Base-by-base conservation (phyloP, 208 protist species). In the Borovskyia barvae region DNA sequence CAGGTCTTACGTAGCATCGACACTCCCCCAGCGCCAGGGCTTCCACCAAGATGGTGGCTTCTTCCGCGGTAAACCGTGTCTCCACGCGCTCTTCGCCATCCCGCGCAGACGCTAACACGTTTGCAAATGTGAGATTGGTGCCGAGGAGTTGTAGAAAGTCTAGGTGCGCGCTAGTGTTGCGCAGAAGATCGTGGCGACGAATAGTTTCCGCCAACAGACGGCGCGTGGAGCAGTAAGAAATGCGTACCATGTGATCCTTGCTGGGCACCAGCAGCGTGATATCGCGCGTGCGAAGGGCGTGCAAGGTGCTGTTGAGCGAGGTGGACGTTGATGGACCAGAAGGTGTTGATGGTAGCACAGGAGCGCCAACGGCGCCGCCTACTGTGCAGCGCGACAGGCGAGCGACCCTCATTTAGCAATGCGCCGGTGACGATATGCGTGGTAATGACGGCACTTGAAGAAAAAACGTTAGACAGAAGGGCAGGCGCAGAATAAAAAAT, bases 51-150 rank as follows among this genome's bases (percentile, higher is more conserved):
- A 88, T 76, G 11, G 80, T 87, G 7, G 77, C 75, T 33, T 87
- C 75, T 33, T 83, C 67, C 9, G 54, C 41, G 0, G 72, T 84
- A 50, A 89, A 80, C 2, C 79, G 74, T 12, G 62, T 37, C 29
- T 75, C 72, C 15, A 94, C 81, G 9, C 87, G 87, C 56, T 94
- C 83, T 61, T 94, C 83, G 11, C 81, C 78, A 15, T 87, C 77
- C 24, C 74, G 70, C 26, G 72, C 64, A 8, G 77, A 67, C 12
- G 83, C 76, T 3, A 91, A 66, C 15, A 94, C 52, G 48, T 90
- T 88, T 14, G 75, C 74, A 50, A 94, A 87, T 9, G 69, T 79
- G 22, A 94, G 56, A 36, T 82, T 66, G 17, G 77, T 87, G 15
- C 87, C 87, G 3, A 90, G 20, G 15, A 90, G 71, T 36, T 81